Base-by-base conservation (phyloP, 306 rosid species). In the Rosa chinensis region DNA sequence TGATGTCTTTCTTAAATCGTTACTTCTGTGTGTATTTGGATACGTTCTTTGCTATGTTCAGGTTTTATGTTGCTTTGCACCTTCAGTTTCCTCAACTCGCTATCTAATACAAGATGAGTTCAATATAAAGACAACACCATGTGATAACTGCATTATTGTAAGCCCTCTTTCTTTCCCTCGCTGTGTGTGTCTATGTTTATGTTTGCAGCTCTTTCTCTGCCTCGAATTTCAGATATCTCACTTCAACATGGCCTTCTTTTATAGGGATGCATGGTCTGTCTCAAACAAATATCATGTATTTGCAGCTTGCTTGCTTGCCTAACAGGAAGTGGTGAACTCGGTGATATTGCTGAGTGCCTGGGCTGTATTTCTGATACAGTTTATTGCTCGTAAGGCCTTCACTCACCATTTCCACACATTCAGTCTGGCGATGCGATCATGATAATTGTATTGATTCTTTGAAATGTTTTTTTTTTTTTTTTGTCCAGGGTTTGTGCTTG, bases 81-180 rank as follows among this genome's bases (percentile, higher is more conserved):
- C 81, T 80, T 91, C 96, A 25, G 93, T 91, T 80, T 88, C 96
- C 82, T 89, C 97, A 28, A 92, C 97, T 32, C 97, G 97, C 83
- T 90, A 86, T 78, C 47, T 92, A 73, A 82, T 92, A 78, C 97
- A 92, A 90, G 97, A 92, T 77, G 92, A 92, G 80, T 88, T 92
- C 81, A 90, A 92, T 81, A 90, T 92, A 62, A 93, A 90, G 80
- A 89, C 95, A 37, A 88, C 96, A 0, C 82, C 84, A 53, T 92
- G 97, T 68, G 96, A 92, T 75, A 87, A 86, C 39, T 87, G 92
- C 94, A 86, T 90, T 40, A 90, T 86, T 79, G 92, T 89, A 86
- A 53, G 52, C 52, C n/a, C 86, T 73, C 85, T 77, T 44, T 70
- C 71, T 35, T 11, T 47, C 25, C 28, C 28, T 68, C 77, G 45